These are phyloP conservation scores for Phoenix dactylifera DNA, from an alignment of 176 grass and related monocot species.

Conservation along the genomic window DNA sequence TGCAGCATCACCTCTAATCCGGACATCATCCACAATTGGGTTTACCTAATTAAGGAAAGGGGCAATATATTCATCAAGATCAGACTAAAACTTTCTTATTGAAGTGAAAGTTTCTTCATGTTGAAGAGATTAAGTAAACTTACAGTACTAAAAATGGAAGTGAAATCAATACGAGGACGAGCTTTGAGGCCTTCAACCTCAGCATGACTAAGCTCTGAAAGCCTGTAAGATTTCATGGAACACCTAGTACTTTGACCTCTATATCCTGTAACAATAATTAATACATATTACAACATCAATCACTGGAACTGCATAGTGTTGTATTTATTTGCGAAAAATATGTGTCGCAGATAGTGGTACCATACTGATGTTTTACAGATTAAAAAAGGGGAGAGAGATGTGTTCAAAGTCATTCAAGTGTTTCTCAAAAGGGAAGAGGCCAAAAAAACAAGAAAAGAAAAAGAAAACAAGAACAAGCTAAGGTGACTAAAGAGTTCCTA, in stretches of 20 bases:
- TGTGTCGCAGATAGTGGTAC: no score
- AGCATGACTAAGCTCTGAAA: conserved; percentile 57
- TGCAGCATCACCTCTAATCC: conserved; percentile 62
- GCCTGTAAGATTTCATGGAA: conserved; percentile 79
- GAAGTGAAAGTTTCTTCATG: not conserved
- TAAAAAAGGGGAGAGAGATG: no score
- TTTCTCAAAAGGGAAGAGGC: no score
- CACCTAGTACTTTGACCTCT: conserved; percentile 21
- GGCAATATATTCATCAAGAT: conserved; percentile 1
- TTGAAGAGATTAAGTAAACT: conserved; percentile 13
- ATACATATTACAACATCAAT: not conserved
- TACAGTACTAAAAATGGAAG: conserved; percentile 82
- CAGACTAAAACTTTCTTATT: not conserved
- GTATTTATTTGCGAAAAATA: no score
- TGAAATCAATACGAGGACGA: conserved; percentile 83
- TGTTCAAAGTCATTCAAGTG: no score
- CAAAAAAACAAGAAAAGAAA: no score
- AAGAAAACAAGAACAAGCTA: no score
- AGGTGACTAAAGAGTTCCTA: no score
- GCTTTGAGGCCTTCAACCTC: conserved; percentile 69
- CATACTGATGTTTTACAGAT: no score
- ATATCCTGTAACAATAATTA: conserved; percentile 22
- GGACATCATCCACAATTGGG: conserved; percentile 89
- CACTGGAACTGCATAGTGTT: no score
- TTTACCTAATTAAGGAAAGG: conserved; percentile 44